Percentiles rank a stretch among this genome's conserved stretches.
These are phyloP conservation scores for Rhododendron williamsianum DNA, from an alignment of 148 eudicot genomes.

Conservation along the genomic window DNA sequence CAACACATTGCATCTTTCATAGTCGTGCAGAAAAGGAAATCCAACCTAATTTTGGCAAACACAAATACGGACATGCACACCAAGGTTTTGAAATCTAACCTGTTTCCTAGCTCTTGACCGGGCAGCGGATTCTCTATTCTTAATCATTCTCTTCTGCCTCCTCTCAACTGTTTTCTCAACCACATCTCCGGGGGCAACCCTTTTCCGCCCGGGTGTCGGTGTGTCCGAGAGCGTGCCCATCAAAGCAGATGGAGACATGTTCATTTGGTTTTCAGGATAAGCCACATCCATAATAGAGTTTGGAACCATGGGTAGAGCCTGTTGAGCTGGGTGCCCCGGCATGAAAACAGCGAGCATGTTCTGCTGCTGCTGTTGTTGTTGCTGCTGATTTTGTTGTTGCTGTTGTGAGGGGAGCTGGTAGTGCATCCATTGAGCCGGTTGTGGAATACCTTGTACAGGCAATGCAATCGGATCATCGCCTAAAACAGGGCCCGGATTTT, in stretches of 20 bases:
- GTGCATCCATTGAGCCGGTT: constrained; percentile 52
- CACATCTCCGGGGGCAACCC: constrained; percentile 62
- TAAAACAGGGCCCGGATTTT: constrained; percentile 23
- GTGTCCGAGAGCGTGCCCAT: constrained; percentile 72
- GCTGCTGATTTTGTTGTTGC: constrained; percentile 15
- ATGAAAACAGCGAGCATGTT: constrained; percentile 50
- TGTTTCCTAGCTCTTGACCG: constrained; percentile 96
- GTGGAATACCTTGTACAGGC: constrained; percentile 29
- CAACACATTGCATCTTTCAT: constrained; percentile 10
- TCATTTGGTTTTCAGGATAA: constrained; percentile 53
- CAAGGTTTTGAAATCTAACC: constrained; percentile 33
- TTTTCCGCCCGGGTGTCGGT: constrained; percentile 68
- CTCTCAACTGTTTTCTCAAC: constrained; percentile 87
- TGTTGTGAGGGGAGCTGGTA: constrained; percentile 29
- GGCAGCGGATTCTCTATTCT: constrained; percentile 96
- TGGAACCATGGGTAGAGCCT: constrained; percentile 38
- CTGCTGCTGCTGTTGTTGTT: constrained; percentile 48
- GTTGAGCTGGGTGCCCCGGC: constrained; percentile 60
- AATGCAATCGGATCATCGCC: constrained; percentile 27
- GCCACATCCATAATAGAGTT: constrained; percentile 44
- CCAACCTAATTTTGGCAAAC: background rate
- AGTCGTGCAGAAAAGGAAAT: background rate
- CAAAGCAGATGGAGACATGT: constrained; percentile 53
- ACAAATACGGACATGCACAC: background rate
- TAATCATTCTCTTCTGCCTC: constrained; percentile 97